These are phyloP conservation scores for Hirsutella thompsonii DNA, from an alignment of 2,329 filamentous ascomycete species.

Conservation along the genomic window DNA sequence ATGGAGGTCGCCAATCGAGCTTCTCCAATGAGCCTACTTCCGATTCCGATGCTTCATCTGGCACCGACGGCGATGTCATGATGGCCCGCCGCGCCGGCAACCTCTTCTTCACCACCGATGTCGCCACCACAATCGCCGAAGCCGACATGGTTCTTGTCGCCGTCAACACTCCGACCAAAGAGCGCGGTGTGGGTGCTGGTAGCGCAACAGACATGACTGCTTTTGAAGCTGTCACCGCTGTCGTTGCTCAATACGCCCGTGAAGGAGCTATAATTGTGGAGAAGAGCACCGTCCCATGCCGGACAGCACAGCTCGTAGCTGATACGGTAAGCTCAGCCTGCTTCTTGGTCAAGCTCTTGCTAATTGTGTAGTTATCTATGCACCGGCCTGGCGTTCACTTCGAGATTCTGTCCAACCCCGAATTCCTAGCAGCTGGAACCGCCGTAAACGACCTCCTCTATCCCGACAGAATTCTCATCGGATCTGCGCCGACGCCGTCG, in stretches of 20 bases:
- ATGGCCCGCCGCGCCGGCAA: slow-evolving; percentile 43
- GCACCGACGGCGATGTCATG: slow-evolving; percentile 17
- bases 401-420: slow-evolving; percentile 69
- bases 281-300: slow-evolving; percentile 69
- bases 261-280: slow-evolving; percentile 64
- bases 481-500: slow-evolving; percentile 46
- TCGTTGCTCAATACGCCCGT: slow-evolving; percentile 53
- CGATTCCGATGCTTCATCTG: slow-evolving; percentile 17
- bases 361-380: slow-evolving; percentile 31
- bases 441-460: slow-evolving; percentile 57
- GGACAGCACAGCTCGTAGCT: slow-evolving; percentile 57
- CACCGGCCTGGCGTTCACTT: slow-evolving; percentile 53
- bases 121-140: slow-evolving; percentile 45
- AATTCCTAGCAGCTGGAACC: slow-evolving; percentile 69
- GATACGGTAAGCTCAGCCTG: slow-evolving; percentile 41
- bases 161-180: slow-evolving; percentile 72
- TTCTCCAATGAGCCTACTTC: slow-evolving; percentile 24
- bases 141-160: slow-evolving; percentile 65
- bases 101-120: slow-evolving; percentile 60
- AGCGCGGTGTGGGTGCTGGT: slow-evolving; percentile 54
- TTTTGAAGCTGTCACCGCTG: slow-evolving; percentile 55
- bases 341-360: not conserved
- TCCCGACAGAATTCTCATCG: slow-evolving; percentile 66
- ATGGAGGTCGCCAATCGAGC: slow-evolving; percentile 34
- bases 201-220: slow-evolving; percentile 60